Base-by-base conservation (phyloP, 345 rosid genomes). In the Xanthoceras sorbifolium region DNA sequence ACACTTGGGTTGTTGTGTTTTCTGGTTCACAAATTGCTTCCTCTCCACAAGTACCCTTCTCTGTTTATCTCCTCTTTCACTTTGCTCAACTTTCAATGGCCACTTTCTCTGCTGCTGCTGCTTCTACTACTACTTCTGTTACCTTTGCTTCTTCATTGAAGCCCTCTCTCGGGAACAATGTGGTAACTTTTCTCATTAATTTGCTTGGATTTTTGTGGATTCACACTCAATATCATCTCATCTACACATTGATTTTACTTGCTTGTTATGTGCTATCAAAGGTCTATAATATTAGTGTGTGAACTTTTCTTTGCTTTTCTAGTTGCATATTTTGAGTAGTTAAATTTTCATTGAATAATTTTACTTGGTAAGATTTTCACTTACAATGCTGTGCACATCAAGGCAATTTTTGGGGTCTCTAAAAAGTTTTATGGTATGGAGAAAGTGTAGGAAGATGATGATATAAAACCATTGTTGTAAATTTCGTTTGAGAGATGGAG, bases 51-150 rank as follows among this genome's bases (percentile, higher is more conserved):
- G 40, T 50, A 15, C 3, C 69, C 26, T 50, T 68, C 44, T 55
- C 44, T 44, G 40, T 23, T 40, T 74, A 52, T 59, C 60, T 67
- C 67, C 25, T 42, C 55, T 72, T 72, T 64, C 48, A 25, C 61
- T 15, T 28, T 26, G 20, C 22, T 12, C 18, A 10, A 46, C 64
- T 73, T 69, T 46, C 68, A 54, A 83, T 83, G 81, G 85, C 85
- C 12, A 23, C 81, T 25, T 70, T 64, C 44, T 76, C 82, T 28
- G 82, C 82, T n/a, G 80, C 80, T 40, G 10, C 44, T 40, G 46
- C 46, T n/a, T n/a, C n/a, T 42, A 10, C 46, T 4, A 36, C 81
- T 65, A 11, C 64, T 62, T 71, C 76, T 38, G 77, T 78, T 55
- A 48, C 66, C 42, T 75, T 78, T 44, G 23, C 76, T 54, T 54